Evolutionary conservation across 257 asterid genomes (phyloP), one percentile per base, ranked within the genome.

Genomic region (Fraxinus americana): DNA sequence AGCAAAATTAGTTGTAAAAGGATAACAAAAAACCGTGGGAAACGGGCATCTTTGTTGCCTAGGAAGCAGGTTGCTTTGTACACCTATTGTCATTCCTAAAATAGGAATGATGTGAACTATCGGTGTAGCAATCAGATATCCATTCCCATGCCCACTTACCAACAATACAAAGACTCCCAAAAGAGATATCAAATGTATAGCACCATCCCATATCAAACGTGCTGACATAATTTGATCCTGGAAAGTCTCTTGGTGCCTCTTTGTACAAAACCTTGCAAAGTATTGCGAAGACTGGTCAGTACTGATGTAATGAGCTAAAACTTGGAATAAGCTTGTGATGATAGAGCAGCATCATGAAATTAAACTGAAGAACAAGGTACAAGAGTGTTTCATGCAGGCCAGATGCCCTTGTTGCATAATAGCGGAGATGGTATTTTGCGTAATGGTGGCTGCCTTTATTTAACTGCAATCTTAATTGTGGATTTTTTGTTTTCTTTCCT

Each of bases 271-370:
- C 65, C 43, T 5, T 50, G 67, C 67, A 9, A 36, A 67, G 34
- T 80, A 78, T 57, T 77, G 74, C 70, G 75, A 39, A 70, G 45
- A 68, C 75, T 79, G 82, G 66, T 76, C 34, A 23, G 32, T 3
- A 23, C 1, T 11, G 68, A 63, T 61, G 35, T 27, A 63, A 23
- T 63, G 35, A 23, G 69, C 34, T 27, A 63, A 63, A 21, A 48
- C 57, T 43, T 67, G 14, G 67, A 75, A 67, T 67, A 38, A 43
- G 67, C 43, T 63, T 65, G 61, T 59, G 81, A 75, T 43, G 48
- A 21, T 67, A 34, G 38, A 73, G 30, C 43, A 21, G 48, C 76
- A 43, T 52, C 29, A 74, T 50, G 78, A 67, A 71, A 63, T 65
- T 13, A 4, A 36, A 45, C 45, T 11, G 70, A n/a, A 71, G 67